These are phyloP conservation scores for Nicotiana obtusifolia DNA, from an alignment of 257 asterid genomes.

Conservation along the genomic window DNA sequence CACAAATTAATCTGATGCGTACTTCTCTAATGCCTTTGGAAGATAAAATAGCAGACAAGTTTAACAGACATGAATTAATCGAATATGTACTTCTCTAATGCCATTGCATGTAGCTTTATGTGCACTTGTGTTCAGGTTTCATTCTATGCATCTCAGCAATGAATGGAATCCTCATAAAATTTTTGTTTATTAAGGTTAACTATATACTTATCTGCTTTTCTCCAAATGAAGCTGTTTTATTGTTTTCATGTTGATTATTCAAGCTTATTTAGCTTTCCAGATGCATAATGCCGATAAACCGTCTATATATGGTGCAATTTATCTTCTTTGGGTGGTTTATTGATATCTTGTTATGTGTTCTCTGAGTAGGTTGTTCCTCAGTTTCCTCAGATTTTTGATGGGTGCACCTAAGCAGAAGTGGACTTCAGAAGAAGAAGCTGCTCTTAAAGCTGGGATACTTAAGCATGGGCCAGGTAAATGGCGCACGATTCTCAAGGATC, in stretches of 20 bases:
- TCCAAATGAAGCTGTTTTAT: neutral
- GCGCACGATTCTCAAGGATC: slow-evolving; percentile 95
- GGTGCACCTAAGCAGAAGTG: slow-evolving; percentile 99
- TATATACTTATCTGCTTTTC: neutral
- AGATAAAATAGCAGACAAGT: neutral
- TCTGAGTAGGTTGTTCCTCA: slow-evolving; percentile 1
- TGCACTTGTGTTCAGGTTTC: neutral
- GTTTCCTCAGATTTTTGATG: slow-evolving; percentile 31
- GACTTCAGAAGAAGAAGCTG: slow-evolving; percentile 98
- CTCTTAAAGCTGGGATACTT: slow-evolving; percentile 92
- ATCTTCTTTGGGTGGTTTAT: neutral
- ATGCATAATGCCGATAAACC: neutral
- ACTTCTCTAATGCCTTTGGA: neutral
- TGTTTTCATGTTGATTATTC: neutral
- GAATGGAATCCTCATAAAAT: neutral
- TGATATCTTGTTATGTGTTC: neutral
- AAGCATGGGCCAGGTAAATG: slow-evolving; percentile 98
- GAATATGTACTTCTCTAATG: neutral
- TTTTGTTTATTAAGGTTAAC: neutral
- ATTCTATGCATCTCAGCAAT: neutral
- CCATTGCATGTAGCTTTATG: neutral
- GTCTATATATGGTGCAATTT: neutral
- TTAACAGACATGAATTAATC: neutral
- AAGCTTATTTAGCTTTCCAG: neutral
- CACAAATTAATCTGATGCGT: neutral